A percentile compares a stretch with the other conserved stretches of the same genome.
These are phyloP conservation scores for Quercus wislizeni DNA, from an alignment of 306 rosid genomes.

Conservation along the genomic window DNA sequence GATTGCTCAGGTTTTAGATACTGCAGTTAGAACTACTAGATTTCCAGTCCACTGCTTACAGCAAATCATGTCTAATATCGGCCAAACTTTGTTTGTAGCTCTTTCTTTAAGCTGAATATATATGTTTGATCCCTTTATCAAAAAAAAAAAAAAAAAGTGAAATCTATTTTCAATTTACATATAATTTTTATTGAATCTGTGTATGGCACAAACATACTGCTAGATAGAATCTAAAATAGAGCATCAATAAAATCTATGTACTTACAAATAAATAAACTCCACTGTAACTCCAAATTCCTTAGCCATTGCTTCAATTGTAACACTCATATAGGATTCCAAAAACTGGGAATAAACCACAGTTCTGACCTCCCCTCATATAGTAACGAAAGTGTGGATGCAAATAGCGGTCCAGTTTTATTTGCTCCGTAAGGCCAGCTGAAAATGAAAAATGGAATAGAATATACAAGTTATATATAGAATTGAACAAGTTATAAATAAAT, in stretches of 20 bases:
- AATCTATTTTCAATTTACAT: no score
- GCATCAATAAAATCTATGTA: slow-evolving; percentile 2
- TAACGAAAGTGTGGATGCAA: slow-evolving; percentile 88
- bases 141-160: no score
- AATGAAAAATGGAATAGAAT: not conserved
- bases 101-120: no score
- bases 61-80: no score
- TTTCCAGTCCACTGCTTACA: no score
- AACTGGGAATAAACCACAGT: slow-evolving; percentile 86
- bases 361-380: slow-evolving; percentile 96
- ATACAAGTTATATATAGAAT: slow-evolving; percentile 1
- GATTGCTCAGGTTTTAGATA: no score
- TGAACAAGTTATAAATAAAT: not conserved
- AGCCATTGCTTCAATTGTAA: slow-evolving; percentile 94
- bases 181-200: no score
- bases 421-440: slow-evolving; percentile 87
- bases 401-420: slow-evolving; percentile 84
- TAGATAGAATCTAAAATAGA: not conserved
- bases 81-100: no score
- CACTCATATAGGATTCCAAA: slow-evolving; percentile 96
- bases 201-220: no score
- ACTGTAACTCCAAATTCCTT: slow-evolving; percentile 92
- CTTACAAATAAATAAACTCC: slow-evolving; percentile 94
- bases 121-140: no score
- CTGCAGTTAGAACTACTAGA: no score